phyloP scores from a whole-genome alignment of 768 basidiomycete genomes.

The Phylloporus rhodoxanthus region DNA sequence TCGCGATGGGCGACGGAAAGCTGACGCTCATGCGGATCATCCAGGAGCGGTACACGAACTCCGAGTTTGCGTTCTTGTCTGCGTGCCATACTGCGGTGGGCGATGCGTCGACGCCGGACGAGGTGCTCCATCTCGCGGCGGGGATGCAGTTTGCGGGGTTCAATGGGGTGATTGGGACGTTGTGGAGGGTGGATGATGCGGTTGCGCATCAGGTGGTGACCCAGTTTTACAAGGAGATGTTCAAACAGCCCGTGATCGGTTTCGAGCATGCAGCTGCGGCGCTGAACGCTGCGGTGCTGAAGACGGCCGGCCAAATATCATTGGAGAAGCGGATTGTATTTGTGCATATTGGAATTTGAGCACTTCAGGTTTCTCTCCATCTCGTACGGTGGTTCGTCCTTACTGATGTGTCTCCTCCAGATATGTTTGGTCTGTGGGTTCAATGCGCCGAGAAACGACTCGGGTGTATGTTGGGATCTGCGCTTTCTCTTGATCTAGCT shows the following conservation, averaged over 20 bases:
- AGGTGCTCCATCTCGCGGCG: background rate
- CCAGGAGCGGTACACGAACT: background rate
- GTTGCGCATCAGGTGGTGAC: background rate
- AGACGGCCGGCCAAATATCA: background rate
- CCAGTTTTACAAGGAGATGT: background rate
- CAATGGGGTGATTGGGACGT: background rate
- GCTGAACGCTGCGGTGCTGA: background rate
- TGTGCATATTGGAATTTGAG: background rate
- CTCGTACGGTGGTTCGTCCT: no score
- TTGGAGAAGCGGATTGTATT: background rate
- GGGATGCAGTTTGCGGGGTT: slow-evolving; percentile 1
- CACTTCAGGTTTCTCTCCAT: no score
- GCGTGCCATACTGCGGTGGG: background rate
- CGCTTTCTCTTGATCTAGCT: no score
- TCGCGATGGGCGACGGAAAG: background rate
- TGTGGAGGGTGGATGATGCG: background rate
- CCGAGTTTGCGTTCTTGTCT: background rate
- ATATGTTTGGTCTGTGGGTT: no score
- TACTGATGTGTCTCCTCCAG: no score
- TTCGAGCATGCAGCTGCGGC: background rate
- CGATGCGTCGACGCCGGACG: background rate
- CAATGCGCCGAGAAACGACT: no score
- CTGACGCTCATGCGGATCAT: background rate
- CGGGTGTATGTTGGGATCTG: no score
- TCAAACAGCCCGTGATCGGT: background rate